Conservation (phyloP, 139 green algal genomes). For the Closterium sp. region DNA sequence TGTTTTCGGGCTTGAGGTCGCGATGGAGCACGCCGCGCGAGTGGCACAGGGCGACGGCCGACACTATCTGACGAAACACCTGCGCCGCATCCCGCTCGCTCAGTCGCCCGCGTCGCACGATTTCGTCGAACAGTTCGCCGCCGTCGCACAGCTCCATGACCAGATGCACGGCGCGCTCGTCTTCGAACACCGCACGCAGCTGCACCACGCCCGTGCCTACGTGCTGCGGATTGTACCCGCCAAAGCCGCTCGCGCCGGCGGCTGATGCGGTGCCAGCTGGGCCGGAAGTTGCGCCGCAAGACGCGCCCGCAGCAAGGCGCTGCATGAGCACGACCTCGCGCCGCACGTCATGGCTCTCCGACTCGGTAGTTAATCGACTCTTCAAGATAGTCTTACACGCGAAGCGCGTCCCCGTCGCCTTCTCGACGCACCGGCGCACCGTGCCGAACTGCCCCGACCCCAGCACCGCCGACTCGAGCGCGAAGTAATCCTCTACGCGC, state of each 20-base stretch:
- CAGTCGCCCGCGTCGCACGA: conserved; percentile 49
- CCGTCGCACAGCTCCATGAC: conserved; percentile 71
- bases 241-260: too few species aligned
- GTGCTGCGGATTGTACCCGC: neutral
- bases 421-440: neutral
- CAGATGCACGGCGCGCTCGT: conserved; percentile 16
- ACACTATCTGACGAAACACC: conserved; percentile 30
- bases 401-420: conserved; percentile 26
- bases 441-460: neutral
- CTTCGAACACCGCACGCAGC: conserved; percentile 39
- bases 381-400: conserved; percentile 89
- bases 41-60: conserved; percentile 60
- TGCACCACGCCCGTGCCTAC: conserved; percentile 39
- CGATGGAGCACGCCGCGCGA: conserved; percentile 87
- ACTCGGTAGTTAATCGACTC: conserved; percentile 69
- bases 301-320: neutral
- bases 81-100: conserved; percentile 21
- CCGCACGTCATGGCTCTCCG: conserved; percentile 86
- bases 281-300: neutral
- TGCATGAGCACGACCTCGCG: conserved; percentile 67
- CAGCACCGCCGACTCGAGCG: neutral
- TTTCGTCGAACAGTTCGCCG: conserved; percentile 95
- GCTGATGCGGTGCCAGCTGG: neutral
- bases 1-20: conserved; percentile 72
- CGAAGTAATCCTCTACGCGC: neutral